These are phyloP conservation scores for Fusarium subglutinans DNA, from an alignment of 2,329 filamentous ascomycete species.

Conservation along the genomic window DNA sequence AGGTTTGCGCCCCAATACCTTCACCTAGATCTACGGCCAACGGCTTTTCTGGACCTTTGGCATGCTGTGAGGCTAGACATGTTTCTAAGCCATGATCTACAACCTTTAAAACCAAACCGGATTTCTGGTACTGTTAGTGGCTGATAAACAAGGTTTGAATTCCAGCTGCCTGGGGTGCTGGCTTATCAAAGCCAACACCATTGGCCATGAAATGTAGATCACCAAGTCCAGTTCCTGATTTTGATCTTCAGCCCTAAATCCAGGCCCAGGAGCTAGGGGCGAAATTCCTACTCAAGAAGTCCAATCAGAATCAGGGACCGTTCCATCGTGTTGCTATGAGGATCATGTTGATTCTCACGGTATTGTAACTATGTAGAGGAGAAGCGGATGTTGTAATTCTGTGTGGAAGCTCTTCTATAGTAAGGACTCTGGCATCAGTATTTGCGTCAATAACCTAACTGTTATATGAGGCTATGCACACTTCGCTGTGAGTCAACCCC, in stretches of 20 bases:
- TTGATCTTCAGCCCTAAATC: fast-evolving
- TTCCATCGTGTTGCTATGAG: neutral
- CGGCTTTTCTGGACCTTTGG: neutral
- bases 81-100: neutral
- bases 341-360: fast-evolving
- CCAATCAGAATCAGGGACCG: fast-evolving
- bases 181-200: neutral
- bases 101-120: neutral
- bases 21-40: too few species aligned
- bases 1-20: neutral
- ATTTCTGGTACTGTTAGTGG: too few species aligned
- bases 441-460: fast-evolving
- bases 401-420: too few species aligned
- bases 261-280: neutral
- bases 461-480: fast-evolving
- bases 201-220: neutral
- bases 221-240: neutral
- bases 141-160: neutral
- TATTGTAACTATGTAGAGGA: neutral
- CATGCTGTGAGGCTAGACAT: neutral
- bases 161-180: neutral
- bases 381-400: fast-evolving
- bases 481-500: fast-evolving
- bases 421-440: fast-evolving
- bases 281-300: fast-evolving